These are phyloP conservation scores for Xylaria sp. DNA, from an alignment of 2,329 filamentous ascomycete genomes.

Conservation along the genomic window DNA sequence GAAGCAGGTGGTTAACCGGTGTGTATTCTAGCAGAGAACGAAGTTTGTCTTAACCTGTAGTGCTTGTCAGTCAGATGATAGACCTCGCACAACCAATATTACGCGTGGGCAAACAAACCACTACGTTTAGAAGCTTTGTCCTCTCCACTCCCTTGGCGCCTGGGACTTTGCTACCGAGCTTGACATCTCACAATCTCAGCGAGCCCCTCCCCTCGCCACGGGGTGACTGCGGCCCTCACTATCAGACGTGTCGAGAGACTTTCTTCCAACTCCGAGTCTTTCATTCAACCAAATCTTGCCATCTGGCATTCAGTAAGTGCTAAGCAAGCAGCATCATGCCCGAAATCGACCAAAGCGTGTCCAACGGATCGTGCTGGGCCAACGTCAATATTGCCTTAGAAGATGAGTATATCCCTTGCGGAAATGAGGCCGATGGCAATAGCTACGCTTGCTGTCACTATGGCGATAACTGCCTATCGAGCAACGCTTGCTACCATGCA, in stretches of 20 bases:
- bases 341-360: slow-evolving; percentile 30
- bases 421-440: slow-evolving; percentile 36
- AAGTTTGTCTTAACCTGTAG: background rate
- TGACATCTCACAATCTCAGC: slow-evolving; percentile 1
- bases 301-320: background rate
- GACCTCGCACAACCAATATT: slow-evolving; percentile 9
- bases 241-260: background rate
- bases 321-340: slow-evolving; percentile 27
- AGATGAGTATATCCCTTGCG: slow-evolving; percentile 42
- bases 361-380: slow-evolving; percentile 42
- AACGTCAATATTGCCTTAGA: slow-evolving; percentile 33
- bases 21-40: background rate
- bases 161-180: background rate
- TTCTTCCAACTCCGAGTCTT: background rate
- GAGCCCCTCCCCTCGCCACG: background rate
- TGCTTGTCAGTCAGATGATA: background rate
- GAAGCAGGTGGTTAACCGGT: background rate
- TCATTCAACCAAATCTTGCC: background rate
- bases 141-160: background rate
- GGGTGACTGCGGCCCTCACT: background rate
- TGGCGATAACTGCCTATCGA: slow-evolving; percentile 40
- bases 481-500: slow-evolving; percentile 39
- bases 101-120: slow-evolving; percentile 21
- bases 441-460: slow-evolving; percentile 41
- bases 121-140: slow-evolving; percentile 14